phyloP scores from a whole-genome alignment of 2,329 filamentous ascomycete species.

The Dichotomopilus funicola region DNA sequence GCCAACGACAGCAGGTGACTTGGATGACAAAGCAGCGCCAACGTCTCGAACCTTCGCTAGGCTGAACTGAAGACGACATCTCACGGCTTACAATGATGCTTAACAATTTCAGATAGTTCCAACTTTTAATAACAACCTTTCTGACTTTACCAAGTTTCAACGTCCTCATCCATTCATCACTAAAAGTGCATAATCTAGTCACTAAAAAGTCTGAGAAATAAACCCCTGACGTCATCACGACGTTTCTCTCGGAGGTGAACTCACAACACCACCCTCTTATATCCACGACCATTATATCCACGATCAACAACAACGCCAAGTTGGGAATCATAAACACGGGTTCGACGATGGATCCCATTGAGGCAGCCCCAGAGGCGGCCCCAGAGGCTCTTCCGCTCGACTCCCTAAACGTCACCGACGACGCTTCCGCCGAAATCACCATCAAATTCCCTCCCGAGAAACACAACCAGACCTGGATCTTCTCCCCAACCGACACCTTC shows the following conservation, averaged over 20 bases:
- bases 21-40: not conserved
- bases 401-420: not conserved
- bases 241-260: too few relatives aligned
- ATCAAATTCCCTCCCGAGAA: constrained; percentile 20
- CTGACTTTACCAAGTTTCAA: not conserved
- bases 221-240: too few relatives aligned
- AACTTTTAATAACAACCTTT: not conserved
- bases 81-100: not conserved
- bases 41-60: not conserved
- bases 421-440: constrained; percentile 14
- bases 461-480: constrained; percentile 16
- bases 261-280: too few relatives aligned
- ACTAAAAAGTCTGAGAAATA: too few relatives aligned
- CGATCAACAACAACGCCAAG: too few relatives aligned
- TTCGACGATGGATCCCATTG: constrained; percentile 1
- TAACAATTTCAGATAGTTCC: not conserved
- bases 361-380: not conserved
- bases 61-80: not conserved
- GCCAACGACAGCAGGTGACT: not conserved
- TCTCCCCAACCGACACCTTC: constrained; percentile 14
- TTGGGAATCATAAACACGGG: not conserved
- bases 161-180: too few relatives aligned
- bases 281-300: too few relatives aligned
- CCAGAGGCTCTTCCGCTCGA: not conserved
- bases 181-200: too few relatives aligned